Base-by-base conservation (phyloP, 441 rosid species). In the Macaranga tanarius region DNA sequence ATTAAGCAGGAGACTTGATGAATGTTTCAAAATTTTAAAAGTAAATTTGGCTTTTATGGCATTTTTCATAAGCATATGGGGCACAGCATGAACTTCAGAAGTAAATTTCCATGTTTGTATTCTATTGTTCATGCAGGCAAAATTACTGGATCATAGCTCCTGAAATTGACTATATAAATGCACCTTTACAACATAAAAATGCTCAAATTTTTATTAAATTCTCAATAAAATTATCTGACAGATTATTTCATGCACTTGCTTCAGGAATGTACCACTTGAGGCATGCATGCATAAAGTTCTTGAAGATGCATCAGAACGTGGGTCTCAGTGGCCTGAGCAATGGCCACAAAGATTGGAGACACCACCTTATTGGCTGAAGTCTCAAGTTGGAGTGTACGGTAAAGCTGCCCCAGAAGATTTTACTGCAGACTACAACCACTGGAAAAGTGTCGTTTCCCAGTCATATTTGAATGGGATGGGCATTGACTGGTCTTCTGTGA, bases 361-460 rank as follows among this genome's bases (percentile, higher is more conserved):
- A 75, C 28, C 91, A 47, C 99, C 99, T 58, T 91, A 81, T 75
- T 91, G 98, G 98, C 79, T 80, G 70, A 87, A 89, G 72, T 85
- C 97, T 62, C 89, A 91, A 82, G 85, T 87, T 8, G 98, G 98
- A 80, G 96, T 95, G 73, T 89, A 92, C 67, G 95, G 99, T 48
- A 92, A 90, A 85, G 77, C 96, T 38, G 97, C 92, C 48, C 94
- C 98, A 13, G 93, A 90, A 64, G 99, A 92, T 88, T 89, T 95
- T 75, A 62, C 75, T 10, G 83, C 89, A 38, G 98, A 95, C 76
- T 73, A 85, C 77, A 84, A 87, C 50, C 97, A 90, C 75, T 92
- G 99, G 99, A 95, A 91, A 76, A 84, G 85, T 11, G 96, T 92
- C 6, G 92, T 92, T 67, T 86, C 89, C 76, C 88, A 87, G 75